phyloP scores from a whole-genome alignment of 441 rosid species.

The Populus hybrid region DNA sequence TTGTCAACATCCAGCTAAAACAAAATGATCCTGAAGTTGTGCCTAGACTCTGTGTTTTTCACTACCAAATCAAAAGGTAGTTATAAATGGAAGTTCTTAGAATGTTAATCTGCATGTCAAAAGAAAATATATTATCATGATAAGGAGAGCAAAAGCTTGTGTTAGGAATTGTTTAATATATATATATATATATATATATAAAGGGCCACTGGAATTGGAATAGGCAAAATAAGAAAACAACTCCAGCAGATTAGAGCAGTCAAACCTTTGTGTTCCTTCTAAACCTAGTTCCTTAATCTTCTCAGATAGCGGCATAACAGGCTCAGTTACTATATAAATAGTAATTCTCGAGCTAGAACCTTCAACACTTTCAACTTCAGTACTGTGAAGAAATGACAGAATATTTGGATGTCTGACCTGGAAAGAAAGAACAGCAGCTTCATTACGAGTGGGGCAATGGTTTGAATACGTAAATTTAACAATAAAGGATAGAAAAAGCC shows the following conservation, averaged over 20 bases:
- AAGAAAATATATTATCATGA: neutral
- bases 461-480: neutral
- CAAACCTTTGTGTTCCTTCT: constrained; percentile 87
- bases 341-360: constrained; percentile 68
- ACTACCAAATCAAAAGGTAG: neutral
- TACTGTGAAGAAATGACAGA: constrained; percentile 88
- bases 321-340: constrained; percentile 94
- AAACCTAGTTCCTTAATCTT: constrained; percentile 93
- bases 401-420: constrained; percentile 99
- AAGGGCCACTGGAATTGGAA: neutral
- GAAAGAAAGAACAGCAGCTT: constrained; percentile 17
- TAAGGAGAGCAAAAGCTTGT: neutral
- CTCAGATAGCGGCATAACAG: constrained; percentile 89
- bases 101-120: neutral
- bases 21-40: neutral
- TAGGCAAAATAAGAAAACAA: neutral
- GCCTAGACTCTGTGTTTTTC: neutral
- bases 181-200: no score
- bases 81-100: neutral
- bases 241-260: neutral
- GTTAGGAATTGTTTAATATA: neutral
- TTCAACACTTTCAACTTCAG: constrained; percentile 81
- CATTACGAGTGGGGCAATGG: neutral
- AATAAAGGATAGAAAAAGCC: neutral
- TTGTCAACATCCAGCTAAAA: neutral